Base-by-base conservation (phyloP, 2,329 filamentous ascomycete species). In the Furcasterigmium furcatum region DNA sequence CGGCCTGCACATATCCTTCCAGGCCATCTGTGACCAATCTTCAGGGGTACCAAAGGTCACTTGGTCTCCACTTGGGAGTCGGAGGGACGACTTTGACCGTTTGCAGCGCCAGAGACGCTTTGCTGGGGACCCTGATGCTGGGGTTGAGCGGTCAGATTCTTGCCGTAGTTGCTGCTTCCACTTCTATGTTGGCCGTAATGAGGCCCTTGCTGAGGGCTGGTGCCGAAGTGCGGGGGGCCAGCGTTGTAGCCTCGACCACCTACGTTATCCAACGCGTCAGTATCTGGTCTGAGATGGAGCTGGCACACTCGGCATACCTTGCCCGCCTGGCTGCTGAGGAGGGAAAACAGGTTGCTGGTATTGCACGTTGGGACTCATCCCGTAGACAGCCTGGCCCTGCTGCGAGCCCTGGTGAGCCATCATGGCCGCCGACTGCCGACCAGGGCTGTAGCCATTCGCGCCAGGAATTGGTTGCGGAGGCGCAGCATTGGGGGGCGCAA, bases 361-460 rank as follows among this genome's bases (percentile, higher is more conserved):
- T 60, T 85, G 85, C 66, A 85, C 77, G 44, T 76, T 84, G 36
- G 85, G 85, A 57, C 84, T 87, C 84, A 91, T 88, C 52, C 80
- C 87, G 73, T 79, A 91, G 69, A 74, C 81, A 58, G 72, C 82
- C 61, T 95, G 90, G 34, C 91, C 91, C 64, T 95, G 91, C 59
- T 96, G 92, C 22, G 91, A 96, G 45, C 89, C 89, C 68, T 96
- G 90, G 54, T 91, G 91, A 58, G 85, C 88, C 92, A 97, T 97
- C 84, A 95, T 90, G 2, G 89, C 85, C 12, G 94, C 89, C 18
- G 73, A 64, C 22, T 85, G 84, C 40, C 91, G 82, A 46, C 89
- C 84, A 1, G 92, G 92, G 61, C 92, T 96, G 59, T 88, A 96
- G 14, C 90, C 89, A 55, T 85, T 87, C 8, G 80, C 76, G 36